Base-by-base conservation (phyloP, 805 yeast genomes). In the Saccharomycopsis microspora region DNA sequence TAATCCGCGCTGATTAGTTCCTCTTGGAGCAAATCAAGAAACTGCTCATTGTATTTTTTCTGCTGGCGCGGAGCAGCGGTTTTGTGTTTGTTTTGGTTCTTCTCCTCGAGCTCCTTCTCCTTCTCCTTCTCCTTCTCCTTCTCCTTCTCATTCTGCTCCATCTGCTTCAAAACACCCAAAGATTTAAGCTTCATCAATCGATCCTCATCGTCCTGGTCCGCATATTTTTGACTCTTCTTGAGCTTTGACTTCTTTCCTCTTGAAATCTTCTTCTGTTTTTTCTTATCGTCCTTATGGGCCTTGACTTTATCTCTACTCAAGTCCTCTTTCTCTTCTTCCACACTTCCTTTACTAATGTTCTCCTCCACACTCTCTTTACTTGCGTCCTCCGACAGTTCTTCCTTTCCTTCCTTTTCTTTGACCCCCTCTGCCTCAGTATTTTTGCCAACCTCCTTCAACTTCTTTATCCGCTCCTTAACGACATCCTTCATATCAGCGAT, bases 191-290 rank as follows among this genome's bases (percentile, higher is more conserved):
- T 72, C 48, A 82, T 57, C 42, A 64, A 57, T 48, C 88, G 74
- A 57, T 90, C 97, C 48, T 85, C 93, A 45, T 86, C 96, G 60
- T 90, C 97, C 64, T 90, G 97, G 51, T 83, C 88, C 3, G 80
- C 86, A 58, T 90, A 90, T 59, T 89, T 90, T 51, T 75, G 71
- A 39, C 82, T 82, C 59, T 85, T 88, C 69, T 84, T 86, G 63
- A 84, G 58, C 59, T 88, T 88, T 38, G 84, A 82, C 58, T 82
- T 86, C 64, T 84, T 87, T 43, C 97, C 97, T 57, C 97, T 76
- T 5, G 81, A 79, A 37, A 68, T 71, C 11, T 69, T 70, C 27
- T 63, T 49, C 52, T 32, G 47, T 37, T 6, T 10, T 28, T 5
- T 43, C 6, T 30, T 30, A 9, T 36, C 32, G 19, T 29, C 19